phyloP scores from a whole-genome alignment of 2,329 filamentous ascomycete species.

The Xylariaceae sp. region DNA sequence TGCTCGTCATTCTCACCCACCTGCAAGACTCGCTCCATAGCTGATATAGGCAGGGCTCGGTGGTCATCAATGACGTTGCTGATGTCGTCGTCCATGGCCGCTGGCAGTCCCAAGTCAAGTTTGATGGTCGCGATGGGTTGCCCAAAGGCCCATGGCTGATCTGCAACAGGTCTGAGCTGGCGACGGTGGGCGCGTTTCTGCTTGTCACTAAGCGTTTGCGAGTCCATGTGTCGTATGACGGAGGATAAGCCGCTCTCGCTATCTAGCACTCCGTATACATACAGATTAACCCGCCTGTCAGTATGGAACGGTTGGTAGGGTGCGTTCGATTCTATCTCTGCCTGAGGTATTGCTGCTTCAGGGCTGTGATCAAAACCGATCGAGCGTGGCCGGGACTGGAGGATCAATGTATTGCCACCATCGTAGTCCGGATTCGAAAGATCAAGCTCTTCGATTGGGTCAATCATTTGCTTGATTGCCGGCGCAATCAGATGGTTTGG shows the following conservation, averaged over 20 bases:
- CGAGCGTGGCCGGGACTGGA: constrained; percentile 41
- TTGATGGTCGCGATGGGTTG: constrained; percentile 48
- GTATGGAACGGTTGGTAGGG: constrained; percentile 96
- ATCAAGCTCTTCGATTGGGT: constrained; percentile 54
- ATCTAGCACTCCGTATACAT: constrained; percentile 50
- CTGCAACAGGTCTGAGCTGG: constrained; percentile 13
- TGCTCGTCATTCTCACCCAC: constrained; percentile 63
- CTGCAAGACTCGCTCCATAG: constrained; percentile 60
- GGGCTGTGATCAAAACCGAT: constrained; percentile 42
- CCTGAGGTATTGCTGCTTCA: constrained; percentile 65
- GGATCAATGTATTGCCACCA: constrained; percentile 51
- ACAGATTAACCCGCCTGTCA: constrained; percentile 76
- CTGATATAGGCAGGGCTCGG: constrained; percentile 57
- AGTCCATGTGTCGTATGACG: constrained; percentile 40
- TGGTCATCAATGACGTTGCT: constrained; percentile 50
- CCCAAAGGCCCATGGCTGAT: constrained; percentile 56
- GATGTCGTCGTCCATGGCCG: constrained; percentile 50
- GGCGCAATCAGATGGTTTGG: constrained; percentile 57
- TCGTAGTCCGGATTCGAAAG: constrained; percentile 51
- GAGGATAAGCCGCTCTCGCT: constrained; percentile 31
- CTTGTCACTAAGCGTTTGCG: constrained; percentile 40
- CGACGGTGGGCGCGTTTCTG: constrained; percentile 36
- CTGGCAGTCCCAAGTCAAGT: constrained; percentile 49
- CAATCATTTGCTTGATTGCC: constrained; percentile 52
- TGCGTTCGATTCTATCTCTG: constrained; percentile 92